Base-by-base conservation (phyloP, 495 filamentous ascomycete species). In the Penicillium cosmopolitanum region DNA sequence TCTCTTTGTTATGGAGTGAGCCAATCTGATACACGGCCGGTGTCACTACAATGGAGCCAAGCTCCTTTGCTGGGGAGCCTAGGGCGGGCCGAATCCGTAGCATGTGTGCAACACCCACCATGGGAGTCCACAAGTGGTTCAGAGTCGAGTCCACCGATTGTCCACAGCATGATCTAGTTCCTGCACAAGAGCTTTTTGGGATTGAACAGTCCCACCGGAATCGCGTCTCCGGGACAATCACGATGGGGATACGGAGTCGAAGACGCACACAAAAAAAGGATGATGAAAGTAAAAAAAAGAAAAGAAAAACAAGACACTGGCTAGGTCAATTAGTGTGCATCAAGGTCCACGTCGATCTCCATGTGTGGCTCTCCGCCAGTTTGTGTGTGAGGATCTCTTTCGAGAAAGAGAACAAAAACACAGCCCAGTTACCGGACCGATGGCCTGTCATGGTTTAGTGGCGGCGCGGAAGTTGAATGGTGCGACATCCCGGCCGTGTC, bases 51-150 rank as follows among this genome's bases (percentile, higher is more conserved):
- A n/a, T 31, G 28, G 28, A 31, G 28, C 8, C 8, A n/a, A 44
- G 42, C 42, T 44, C n/a, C 42, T 44, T 13, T 38, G 5, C 16
- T 16, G 42, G 16, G 42, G 42, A n/a, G 42, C 15, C 15, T 44
- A 44, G 42, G 42, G 51, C 59, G 65, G 65, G 54, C 65, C 62
- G 59, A 67, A 56, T 67, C 62, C 56, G 56, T n/a, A 51, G 50
- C 50, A 31, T 31, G 18, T 46, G 19, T 48, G 21, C 46, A n/a
- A 28, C 46, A 48, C 15, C 46, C 23, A 48, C 46, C 42, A 44
- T 44, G 16, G 42, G 13, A 44, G 19, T 48, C 46, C 46, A 48
- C 46, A 28, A 28, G 46, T 19, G 42, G 46, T 48, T 25, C 11
- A 4, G n/a, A 1, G 23, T 28, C 46, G 19, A 48, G 46, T 48